Percentiles rank a stretch among this genome's conserved stretches.
phyloP scores from a whole-genome alignment of 2,329 filamentous ascomycete genomes.

The Fusarium goolgardi region DNA sequence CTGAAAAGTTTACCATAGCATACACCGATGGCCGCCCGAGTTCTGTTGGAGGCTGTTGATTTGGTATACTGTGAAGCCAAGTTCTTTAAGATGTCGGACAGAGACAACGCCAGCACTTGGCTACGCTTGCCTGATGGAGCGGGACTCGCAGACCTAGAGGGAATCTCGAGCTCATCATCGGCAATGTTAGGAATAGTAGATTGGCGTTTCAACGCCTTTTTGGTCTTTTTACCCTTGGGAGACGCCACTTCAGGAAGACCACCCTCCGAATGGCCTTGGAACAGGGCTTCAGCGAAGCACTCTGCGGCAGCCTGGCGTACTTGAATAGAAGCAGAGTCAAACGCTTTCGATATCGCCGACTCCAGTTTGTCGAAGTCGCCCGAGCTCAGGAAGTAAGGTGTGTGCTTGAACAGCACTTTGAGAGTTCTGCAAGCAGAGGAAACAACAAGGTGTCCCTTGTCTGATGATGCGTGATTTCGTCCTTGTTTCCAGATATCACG shows the following conservation, averaged over 20 bases:
- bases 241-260: conserved; percentile 60
- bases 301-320: conserved; percentile 89
- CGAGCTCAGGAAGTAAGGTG: conserved; percentile 85
- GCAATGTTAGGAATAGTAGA: conserved; percentile 70
- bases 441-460: conserved; percentile 87
- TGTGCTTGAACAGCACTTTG: conserved; percentile 76
- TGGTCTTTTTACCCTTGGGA: conserved; percentile 76
- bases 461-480: conserved; percentile 77
- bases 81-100: conserved; percentile 81
- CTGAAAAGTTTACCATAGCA: conserved; percentile 87
- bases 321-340: conserved; percentile 79
- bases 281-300: conserved; percentile 83
- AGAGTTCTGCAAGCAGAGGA: conserved; percentile 83
- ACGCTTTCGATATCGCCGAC: conserved; percentile 82
- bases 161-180: conserved; percentile 79
- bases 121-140: conserved; percentile 75
- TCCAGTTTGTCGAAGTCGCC: conserved; percentile 92
- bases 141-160: conserved; percentile 77
- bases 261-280: conserved; percentile 76
- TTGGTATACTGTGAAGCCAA: conserved; percentile 85
- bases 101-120: conserved; percentile 77
- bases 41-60: conserved; percentile 80
- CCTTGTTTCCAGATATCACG: conserved; percentile 94
- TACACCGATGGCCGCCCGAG: conserved; percentile 83
- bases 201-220: conserved; percentile 66